Evolutionary conservation across 257 asterid species (phyloP).

Genomic region (Fraxinus pennsylvanica): DNA sequence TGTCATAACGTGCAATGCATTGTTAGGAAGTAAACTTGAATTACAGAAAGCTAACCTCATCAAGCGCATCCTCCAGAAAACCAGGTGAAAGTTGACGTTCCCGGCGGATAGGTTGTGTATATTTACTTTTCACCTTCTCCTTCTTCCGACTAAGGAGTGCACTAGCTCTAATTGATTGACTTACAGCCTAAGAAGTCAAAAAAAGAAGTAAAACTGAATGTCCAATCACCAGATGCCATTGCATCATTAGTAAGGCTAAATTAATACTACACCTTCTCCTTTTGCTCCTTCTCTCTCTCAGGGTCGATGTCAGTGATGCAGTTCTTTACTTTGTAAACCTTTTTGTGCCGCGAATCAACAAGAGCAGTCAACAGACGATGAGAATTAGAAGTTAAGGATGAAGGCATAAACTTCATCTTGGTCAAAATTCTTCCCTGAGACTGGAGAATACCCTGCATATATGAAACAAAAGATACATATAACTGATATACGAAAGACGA

Average conservation of each 20-base stretch:
- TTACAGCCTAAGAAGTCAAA: slow-evolving; percentile 61
- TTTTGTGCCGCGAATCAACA: slow-evolving; percentile 96
- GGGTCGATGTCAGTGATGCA: slow-evolving; percentile 98
- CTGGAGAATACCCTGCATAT: slow-evolving; percentile 85
- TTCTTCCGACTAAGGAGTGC: slow-evolving; percentile 87
- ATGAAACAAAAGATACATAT: slow-evolving; percentile 8
- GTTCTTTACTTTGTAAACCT: slow-evolving; percentile 89
- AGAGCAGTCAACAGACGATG: slow-evolving; percentile 94
- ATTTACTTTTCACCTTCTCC: slow-evolving; percentile 91
- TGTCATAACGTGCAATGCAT: background rate
- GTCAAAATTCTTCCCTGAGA: slow-evolving; percentile 87
- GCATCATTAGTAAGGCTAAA: slow-evolving; percentile 7
- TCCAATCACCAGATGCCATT: slow-evolving; percentile 15
- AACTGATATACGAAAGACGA: slow-evolving; percentile 12
- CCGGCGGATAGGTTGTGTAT: slow-evolving; percentile 80
- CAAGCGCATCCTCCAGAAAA: slow-evolving; percentile 91
- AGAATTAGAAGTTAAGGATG: slow-evolving; percentile 87
- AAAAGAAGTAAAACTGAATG: slow-evolving; percentile 2
- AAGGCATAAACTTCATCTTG: slow-evolving; percentile 98
- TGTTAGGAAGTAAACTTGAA: slow-evolving; percentile 5
- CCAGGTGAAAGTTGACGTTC: slow-evolving; percentile 98
- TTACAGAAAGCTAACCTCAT: slow-evolving; percentile 59
- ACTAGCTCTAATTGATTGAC: slow-evolving; percentile 85
- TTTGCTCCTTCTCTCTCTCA: slow-evolving; percentile 97
- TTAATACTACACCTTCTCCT: slow-evolving; percentile 62